Percentiles rank a stretch among this genome's conserved stretches.
Evolutionary conservation across 768 basidiomycete genomes (phyloP).

Genomic region (Rubroboletus satanas): DNA sequence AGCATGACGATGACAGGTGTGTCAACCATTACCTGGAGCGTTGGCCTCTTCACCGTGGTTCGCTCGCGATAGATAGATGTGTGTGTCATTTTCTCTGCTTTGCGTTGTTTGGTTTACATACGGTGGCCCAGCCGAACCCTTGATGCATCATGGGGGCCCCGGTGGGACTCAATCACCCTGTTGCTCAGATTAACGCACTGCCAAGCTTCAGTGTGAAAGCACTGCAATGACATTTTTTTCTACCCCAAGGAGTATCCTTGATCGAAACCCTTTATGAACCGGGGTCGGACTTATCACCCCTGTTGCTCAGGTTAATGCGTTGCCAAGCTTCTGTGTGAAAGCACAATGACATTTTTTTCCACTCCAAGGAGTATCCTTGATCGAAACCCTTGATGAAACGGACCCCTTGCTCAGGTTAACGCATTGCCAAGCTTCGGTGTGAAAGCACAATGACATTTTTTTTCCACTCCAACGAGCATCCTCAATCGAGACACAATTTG

Average conservation of each 20-base stretch:
- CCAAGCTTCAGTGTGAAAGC: too few relatives aligned
- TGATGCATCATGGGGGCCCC: too few relatives aligned
- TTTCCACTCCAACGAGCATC: not conserved
- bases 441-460: not conserved
- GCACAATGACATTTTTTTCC: not conserved
- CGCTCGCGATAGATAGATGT: not conserved
- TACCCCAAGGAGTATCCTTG: not conserved
- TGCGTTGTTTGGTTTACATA: not conserved
- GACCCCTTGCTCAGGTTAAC: not conserved
- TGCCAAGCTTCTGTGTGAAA: too few relatives aligned
- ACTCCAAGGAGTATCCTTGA: not conserved
- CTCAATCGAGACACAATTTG: not conserved
- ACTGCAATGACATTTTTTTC: not conserved
- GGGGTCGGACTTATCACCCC: too few relatives aligned
- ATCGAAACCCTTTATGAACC: not conserved
- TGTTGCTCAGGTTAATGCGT: not conserved
- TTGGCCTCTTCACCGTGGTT: not conserved
- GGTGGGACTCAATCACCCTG: too few relatives aligned
- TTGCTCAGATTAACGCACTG: not conserved
- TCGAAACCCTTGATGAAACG: not conserved
- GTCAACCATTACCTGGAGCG: not conserved
- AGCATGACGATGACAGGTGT: not conserved
- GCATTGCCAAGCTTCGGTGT: not conserved
- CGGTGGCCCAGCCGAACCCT: not conserved
- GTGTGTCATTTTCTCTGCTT: not conserved